Base-by-base conservation (phyloP, 441 rosid genomes). In the Eugenia klotzschiana region DNA sequence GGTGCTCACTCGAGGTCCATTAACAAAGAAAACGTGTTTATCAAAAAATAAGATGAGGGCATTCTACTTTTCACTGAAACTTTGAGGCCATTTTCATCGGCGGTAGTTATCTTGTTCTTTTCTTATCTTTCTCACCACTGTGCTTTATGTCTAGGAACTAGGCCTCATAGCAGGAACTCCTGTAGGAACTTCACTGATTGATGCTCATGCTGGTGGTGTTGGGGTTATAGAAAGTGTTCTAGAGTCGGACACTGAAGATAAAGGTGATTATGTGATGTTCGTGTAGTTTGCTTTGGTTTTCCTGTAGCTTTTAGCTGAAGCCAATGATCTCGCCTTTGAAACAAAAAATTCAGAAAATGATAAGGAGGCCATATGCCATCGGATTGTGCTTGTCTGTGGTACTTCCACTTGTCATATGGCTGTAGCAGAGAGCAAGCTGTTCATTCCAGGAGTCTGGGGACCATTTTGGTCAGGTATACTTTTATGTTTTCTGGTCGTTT, bases 391-490 rank as follows among this genome's bases (percentile, higher is more conserved):
- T 85, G 96, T 94, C 51, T 96, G 99, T 82, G 98, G 98, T 53
- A 96, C 99, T 86, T 96, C 99, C 82, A 95, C 98, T 69, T 95
- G 98, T 87, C 99, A 96, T 86, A 95, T 96, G 99, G 98, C 96
- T 87, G 93, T 96, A 37, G 92, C 98, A 82, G 88, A 84, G 83
- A 92, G 89, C 89, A 96, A 93, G 89, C 91, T 96, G 83, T 93
- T 96, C 82, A 93, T 96, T 83, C 99, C 98, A 80, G 98, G 99
- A n/a, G 97, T 96, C 20, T 96, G 99, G 99, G 99, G 99, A 40
- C 99, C 98, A 82, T 96, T 87, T 88, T 96, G 99, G 99, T 96
- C 99, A 93, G 99, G 99, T 96, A 91, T 77, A 41, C 54, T 50
- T 79, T 79, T 79, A 53, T 6, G 37, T 51, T 79, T 53, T 53